Base-by-base conservation (phyloP, 495 filamentous ascomycete species). In the Pseudomonodictys pantanalensis region DNA sequence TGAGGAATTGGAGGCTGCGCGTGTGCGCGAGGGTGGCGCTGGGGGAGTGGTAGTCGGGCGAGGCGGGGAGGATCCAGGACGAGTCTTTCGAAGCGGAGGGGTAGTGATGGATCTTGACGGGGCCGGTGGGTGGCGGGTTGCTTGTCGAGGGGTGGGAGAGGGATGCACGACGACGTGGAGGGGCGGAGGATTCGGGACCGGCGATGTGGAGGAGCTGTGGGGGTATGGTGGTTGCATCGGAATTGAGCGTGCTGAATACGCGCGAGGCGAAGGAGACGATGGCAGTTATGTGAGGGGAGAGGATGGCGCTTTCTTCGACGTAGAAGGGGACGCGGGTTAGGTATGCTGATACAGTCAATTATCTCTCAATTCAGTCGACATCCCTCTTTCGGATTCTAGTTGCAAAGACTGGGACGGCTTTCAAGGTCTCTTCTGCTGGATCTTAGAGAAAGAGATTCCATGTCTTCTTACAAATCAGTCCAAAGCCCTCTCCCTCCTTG, bases 11-110 rank as follows among this genome's bases (percentile, higher is more conserved):
- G 9, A 83, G 69, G 35, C 64, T 76, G 1, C 81, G 71, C 26
- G 81, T 81, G 69, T 84, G 81, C 7, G 78, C 69, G 2, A 83
- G 61, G 5, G 69, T 57, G 12, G 76, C 78, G 0, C 73, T 50
- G 15, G 62, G 59, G 24, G 71, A 49, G 39, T 71, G 65, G 60
- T 77, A 83, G 33, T 72, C 50, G 3, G 55, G 20, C 24, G 77
- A 69, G 0, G 69, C 62, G 6, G 81, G 80, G 22, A 79, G 58
- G 22, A 71, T 58, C 60, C 60, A 63, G 2, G 10, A 11, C 64
- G 80, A 81, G 38, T 68, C 70, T 0, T 58, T 45, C 6, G 38
- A 45, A 0, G 64, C 66, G 3, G 33, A 25, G 0, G 73, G 64
- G 56, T 82, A 82, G 26, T 47, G 38, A 51, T 53, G 63, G 2